Conservation (phyloP, 1,139 yeast genomes). For the Meyerozyma elateridarum region DNA sequence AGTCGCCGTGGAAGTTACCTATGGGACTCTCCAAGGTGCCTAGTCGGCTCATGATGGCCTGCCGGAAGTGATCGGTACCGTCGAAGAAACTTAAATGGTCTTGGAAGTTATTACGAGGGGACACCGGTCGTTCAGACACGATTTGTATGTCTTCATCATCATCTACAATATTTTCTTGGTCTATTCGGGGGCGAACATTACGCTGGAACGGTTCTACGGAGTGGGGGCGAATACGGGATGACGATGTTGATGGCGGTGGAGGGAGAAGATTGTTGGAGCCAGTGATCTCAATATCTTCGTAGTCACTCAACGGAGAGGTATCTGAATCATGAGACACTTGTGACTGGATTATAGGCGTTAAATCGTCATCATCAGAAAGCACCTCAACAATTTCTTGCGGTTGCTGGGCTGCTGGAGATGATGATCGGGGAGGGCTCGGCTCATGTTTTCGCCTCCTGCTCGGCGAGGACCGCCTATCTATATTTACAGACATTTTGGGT, state of each 20-base stretch:
- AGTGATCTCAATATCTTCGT: constrained; percentile 18
- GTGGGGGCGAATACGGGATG: background rate
- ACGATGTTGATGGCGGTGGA: constrained; percentile 6
- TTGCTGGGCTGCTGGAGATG: no score
- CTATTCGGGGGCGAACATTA: constrained; percentile 10
- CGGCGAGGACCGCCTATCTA: no score
- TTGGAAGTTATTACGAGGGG: no score
- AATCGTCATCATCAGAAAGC: constrained; percentile 11
- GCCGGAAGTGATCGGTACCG: constrained; percentile 2
- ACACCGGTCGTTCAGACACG: constrained; percentile 18
- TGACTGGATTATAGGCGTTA: no score
- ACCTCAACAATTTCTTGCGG: constrained; percentile 13
- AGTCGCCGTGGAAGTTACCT: constrained; percentile 1
- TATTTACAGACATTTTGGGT: background rate
- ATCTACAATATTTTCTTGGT: background rate
- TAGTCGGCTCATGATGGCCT: background rate
- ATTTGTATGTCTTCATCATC: constrained; percentile 26
- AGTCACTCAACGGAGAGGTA: constrained; percentile 4
- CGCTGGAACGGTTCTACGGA: constrained; percentile 6
- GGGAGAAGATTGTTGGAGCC: constrained; percentile 12
- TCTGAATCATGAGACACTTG: constrained; percentile 5
- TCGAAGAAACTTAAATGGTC: constrained; percentile 5
- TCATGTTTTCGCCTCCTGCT: no score
- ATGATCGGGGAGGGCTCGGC: no score
- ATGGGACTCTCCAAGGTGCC: constrained; percentile 2